Conservation (phyloP, 2,329 filamentous ascomycete species). For the Fusarium chlamydosporum region DNA sequence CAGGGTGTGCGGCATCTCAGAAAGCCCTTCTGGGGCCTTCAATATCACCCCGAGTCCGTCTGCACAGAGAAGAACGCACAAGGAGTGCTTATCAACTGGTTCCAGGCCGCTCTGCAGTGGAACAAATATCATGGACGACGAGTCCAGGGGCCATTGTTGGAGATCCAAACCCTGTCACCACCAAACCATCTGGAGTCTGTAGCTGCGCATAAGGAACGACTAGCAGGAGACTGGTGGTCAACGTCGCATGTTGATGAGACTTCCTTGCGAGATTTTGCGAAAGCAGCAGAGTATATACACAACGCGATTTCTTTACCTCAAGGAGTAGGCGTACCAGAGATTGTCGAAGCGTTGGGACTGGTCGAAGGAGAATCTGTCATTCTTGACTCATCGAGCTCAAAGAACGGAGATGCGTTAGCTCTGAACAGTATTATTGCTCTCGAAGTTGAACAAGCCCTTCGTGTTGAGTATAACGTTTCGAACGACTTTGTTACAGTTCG, state of each 20-base stretch:
- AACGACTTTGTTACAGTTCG: slow-evolving; percentile 57
- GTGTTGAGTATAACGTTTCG: slow-evolving; percentile 70
- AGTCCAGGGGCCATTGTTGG: slow-evolving; percentile 30
- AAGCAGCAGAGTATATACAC: slow-evolving; percentile 55
- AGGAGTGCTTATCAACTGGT: slow-evolving; percentile 81
- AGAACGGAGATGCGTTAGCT: slow-evolving; percentile 59
- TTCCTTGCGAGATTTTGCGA: slow-evolving; percentile 35
- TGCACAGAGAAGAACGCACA: slow-evolving; percentile 80
- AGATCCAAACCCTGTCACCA: slow-evolving; percentile 48
- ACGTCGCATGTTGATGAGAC: neutral
- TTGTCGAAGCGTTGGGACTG: slow-evolving; percentile 66
- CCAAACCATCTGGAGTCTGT: slow-evolving; percentile 47
- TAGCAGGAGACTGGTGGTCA: slow-evolving; percentile 33
- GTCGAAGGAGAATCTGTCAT: slow-evolving; percentile 65
- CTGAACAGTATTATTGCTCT: slow-evolving; percentile 82
- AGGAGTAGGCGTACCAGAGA: slow-evolving; percentile 65
- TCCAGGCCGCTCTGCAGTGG: slow-evolving; percentile 73
- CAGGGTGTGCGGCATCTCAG: slow-evolving; percentile 79
- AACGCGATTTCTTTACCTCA: slow-evolving; percentile 61
- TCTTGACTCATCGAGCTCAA: slow-evolving; percentile 71
- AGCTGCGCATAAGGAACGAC: slow-evolving; percentile 31
- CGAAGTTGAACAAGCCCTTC: slow-evolving; percentile 68
- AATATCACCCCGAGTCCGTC: slow-evolving; percentile 91
- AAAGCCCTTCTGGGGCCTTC: slow-evolving; percentile 87
- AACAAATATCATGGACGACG: slow-evolving; percentile 58